Base-by-base conservation (phyloP, 73 alveolate genomes). In the Paramecium sexaurelia region DNA sequence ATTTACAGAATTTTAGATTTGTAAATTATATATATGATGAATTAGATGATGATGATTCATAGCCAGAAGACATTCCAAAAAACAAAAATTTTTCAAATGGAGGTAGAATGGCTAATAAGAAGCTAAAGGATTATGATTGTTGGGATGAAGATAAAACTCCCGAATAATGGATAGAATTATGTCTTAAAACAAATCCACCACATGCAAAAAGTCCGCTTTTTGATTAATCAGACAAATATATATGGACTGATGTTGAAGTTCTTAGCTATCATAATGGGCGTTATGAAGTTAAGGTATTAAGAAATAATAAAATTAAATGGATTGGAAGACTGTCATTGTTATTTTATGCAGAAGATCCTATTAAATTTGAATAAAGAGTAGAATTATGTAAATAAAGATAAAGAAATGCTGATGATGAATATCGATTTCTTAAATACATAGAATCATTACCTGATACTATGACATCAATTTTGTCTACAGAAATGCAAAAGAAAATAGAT, bases 81-180 rank as follows among this genome's bases (percentile, higher is more conserved):
- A 37, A 78, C 41, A 69, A 68, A 45, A 82, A 88, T 88, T 88
- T 88, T 43, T 83, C 89, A 6, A 40, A 69, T 40, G 87, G 87
- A 40, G 94, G 94, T 6, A 75, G 75, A 17, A 88, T 43, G 51
- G 55, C 94, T 3, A 88, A 88, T 88, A 88, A 88, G 36, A 68
- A 88, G 24, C 83, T 88, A 11, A 75, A 82, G 24, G 83, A 88
- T 88, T 88, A 88, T 71, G 94, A 88, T 43, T 88, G 94, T 43
- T 88, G 94, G 94, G 94, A 88, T 88, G 94, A 88, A 88, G 94
- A 88, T 19, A 88, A 43, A 26, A 69, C 94, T 15, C 94, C 94
- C 1, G 85, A 69, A 68, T 29, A 67, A 88, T 88, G 89, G 91
- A 33, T 88, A 13, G 89, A 66, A 68, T 43, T 36, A 41, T 66